A percentile compares a stretch with the other conserved stretches of the same genome.
phyloP scores from a whole-genome alignment of 345 rosid species.

The Lumnitzera littorea region DNA sequence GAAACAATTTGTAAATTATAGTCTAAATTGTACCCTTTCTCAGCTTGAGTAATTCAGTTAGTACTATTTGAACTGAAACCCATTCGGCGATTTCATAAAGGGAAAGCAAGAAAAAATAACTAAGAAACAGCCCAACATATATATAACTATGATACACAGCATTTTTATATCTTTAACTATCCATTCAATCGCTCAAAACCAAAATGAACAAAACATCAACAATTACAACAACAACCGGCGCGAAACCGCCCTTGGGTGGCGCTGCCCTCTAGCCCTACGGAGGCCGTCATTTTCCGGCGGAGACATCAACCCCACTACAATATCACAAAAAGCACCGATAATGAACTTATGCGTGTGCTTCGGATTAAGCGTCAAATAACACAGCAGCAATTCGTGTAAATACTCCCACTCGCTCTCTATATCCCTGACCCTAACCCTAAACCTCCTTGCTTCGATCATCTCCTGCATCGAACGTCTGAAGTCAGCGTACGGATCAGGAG shows the following conservation, averaged over 20 bases:
- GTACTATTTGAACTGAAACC: too few relatives aligned
- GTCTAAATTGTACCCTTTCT: too few relatives aligned
- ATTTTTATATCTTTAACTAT: too few relatives aligned
- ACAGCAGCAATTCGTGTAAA: conserved; percentile 60
- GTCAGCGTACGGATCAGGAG: conserved; percentile 73
- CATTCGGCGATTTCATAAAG: too few relatives aligned
- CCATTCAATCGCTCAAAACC: too few relatives aligned
- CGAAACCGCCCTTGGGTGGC: conserved; percentile 1
- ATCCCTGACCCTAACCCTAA: conserved; percentile 15
- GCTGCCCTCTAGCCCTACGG: conserved; percentile 7
- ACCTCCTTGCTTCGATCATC: conserved; percentile 74
- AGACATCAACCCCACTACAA: conserved; percentile 28
- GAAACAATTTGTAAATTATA: too few relatives aligned
- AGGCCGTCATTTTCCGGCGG: conserved; percentile 22
- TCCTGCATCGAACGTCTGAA: conserved; percentile 81
- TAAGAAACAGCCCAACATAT: too few relatives aligned
- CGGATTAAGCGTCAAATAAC: conserved; percentile 70
- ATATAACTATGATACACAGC: too few relatives aligned
- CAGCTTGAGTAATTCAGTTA: too few relatives aligned
- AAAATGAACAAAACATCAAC: too few relatives aligned
- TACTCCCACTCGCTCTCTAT: conserved; percentile 50
- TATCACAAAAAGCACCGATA: conserved; percentile 69
- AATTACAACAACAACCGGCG: too few relatives aligned
- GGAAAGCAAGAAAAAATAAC: too few relatives aligned
- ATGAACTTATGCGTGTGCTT: conserved; percentile 60